Evolutionary conservation across 345 rosid genomes (phyloP).

Genomic region (Populus nigra): DNA sequence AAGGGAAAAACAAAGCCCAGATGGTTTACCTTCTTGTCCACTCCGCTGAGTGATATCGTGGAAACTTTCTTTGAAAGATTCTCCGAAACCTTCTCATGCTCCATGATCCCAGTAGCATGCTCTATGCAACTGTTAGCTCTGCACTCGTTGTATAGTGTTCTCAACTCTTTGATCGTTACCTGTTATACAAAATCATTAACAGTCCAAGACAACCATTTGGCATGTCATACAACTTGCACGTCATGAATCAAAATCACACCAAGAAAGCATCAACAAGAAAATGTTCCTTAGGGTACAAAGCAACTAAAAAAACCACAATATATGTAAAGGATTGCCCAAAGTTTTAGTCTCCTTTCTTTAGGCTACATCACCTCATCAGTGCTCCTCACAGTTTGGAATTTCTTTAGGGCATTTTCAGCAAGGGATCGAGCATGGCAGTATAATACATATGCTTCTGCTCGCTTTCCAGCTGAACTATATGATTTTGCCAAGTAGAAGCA

Average conservation of each 20-base stretch:
- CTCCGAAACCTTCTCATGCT: slow-evolving; percentile 74
- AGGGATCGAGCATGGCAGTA: slow-evolving; percentile 72
- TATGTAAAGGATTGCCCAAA: no score
- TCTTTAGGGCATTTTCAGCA: slow-evolving; percentile 65
- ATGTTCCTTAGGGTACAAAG: not conserved
- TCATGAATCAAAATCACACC: not conserved
- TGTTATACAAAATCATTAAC: slow-evolving; percentile 22
- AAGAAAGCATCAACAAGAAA: not conserved
- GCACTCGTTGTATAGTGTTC: slow-evolving; percentile 57
- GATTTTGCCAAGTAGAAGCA: slow-evolving; percentile 92
- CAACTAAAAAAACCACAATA: no score
- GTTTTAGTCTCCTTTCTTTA: not conserved
- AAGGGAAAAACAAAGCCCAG: not conserved
- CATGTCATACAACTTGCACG: not conserved
- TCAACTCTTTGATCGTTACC: slow-evolving; percentile 60
- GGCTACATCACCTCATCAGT: slow-evolving; percentile 53
- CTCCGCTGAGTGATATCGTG: slow-evolving; percentile 55
- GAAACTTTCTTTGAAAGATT: slow-evolving; percentile 75
- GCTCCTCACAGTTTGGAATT: slow-evolving; percentile 36
- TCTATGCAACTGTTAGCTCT: slow-evolving; percentile 88
- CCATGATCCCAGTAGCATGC: slow-evolving; percentile 83
- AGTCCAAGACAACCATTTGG: slow-evolving; percentile 2
- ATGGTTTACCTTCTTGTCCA: slow-evolving; percentile 59
- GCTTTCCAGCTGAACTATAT: slow-evolving; percentile 88
- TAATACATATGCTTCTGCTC: slow-evolving; percentile 78